Evolutionary conservation across 345 rosid species (phyloP).

Genomic region (Gossypium longicalyx): DNA sequence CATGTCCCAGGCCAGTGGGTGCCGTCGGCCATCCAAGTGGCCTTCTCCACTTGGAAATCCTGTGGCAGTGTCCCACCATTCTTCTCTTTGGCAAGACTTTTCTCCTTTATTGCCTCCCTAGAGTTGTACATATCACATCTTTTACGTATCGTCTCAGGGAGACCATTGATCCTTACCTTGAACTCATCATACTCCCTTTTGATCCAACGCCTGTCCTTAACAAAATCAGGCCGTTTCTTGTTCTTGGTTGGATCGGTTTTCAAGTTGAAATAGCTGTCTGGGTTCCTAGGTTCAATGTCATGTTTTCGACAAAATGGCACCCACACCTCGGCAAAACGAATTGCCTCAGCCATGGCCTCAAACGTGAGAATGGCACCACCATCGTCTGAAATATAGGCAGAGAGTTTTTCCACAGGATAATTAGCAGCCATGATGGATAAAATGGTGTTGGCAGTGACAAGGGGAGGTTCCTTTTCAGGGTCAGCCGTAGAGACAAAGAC

Average conservation of each 20-base stretch:
- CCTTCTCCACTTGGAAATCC: conserved; percentile 47
- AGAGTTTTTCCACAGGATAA: conserved; percentile 80
- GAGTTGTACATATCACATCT: conserved; percentile 56
- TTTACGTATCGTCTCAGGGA: conserved; percentile 69
- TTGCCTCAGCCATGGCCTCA: conserved; percentile 97
- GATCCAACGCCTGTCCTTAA: conserved; percentile 92
- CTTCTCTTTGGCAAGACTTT: conserved; percentile 46
- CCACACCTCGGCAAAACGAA: conserved; percentile 87
- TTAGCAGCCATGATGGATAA: conserved; percentile 69
- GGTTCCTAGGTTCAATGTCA: conserved; percentile 83
- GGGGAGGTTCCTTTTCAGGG: conserved; percentile 83
- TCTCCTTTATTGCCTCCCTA: conserved; percentile 61
- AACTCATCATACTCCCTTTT: conserved; percentile 95
- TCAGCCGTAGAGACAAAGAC: conserved; percentile 90
- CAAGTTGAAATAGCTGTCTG: conserved; percentile 73
- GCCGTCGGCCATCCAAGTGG: conserved; percentile 99
- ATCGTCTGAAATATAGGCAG: conserved; percentile 78
- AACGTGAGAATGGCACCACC: conserved; percentile 89
- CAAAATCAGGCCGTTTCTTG: conserved; percentile 81
- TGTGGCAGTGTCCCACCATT: conserved; percentile 49
- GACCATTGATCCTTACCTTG: conserved; percentile 88
- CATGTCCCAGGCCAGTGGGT: conserved; percentile 98
- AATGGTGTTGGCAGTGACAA: conserved; percentile 86
- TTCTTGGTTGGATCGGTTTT: conserved; percentile 77
- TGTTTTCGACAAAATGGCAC: conserved; percentile 95